Base-by-base conservation (phyloP, 352 stramenopile species). In the Thalassiosira mediterranea region DNA sequence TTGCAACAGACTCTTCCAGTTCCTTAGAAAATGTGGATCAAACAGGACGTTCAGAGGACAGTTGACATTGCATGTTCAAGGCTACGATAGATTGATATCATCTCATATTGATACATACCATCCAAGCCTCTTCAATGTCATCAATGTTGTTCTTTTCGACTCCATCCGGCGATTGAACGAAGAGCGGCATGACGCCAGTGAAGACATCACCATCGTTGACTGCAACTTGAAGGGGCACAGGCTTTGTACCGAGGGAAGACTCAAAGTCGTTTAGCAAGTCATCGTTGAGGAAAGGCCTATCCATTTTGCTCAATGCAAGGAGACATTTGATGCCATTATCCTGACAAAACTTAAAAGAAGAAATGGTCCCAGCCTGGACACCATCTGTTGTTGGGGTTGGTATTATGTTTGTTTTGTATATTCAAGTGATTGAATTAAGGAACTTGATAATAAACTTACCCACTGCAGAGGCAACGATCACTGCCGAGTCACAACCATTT, bases 221-320 rank as follows among this genome's bases (percentile, higher is more conserved):
- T 56, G 19, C n/a, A 28, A 72, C 59, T 65, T 77, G 68, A 26
- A 77, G 59, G 44, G 68, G 58, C 28, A 77, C 42, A 17, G 68
- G 68, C 47, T 71, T 77, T 15, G 70, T 59, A 34, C 59, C 58
- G 15, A 77, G 46, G 21, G 26, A 28, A 17, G 40, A 21, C 29
- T 77, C 59, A 38, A 77, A 58, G 28, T 77, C 68, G 19, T 56
- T 54, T 23, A 77, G 37, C 13, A 77, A 57, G 10, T 29, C 29
- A 32, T 63, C 29, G 23, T 77, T 38, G 2, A 77, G n/a, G 59
- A 77, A 77, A 5, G 44, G 44, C 44, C 68, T 28, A 60, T 77
- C 68, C 68, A 77, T 77, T 51, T 77, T 77, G 56, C 28, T 77
- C 59, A 77, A 57, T 21, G 58, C 59, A 23, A 77, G 52, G 13